Evolutionary conservation across 371 early-diverging fungal genomes (phyloP).

Genomic region (Mortierella sp.): DNA sequence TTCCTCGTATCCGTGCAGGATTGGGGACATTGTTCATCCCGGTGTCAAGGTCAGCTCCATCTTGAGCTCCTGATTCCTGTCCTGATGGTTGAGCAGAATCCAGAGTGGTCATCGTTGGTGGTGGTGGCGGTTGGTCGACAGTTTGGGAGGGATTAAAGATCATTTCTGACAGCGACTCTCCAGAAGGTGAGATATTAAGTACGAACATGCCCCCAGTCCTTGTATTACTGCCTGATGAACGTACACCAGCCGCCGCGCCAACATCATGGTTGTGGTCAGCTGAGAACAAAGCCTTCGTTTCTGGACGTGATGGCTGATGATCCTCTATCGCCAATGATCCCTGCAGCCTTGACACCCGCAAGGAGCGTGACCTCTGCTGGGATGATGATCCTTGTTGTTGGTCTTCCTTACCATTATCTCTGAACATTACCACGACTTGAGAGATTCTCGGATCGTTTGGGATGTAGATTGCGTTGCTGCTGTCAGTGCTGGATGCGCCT

Average conservation of each 20-base stretch:
- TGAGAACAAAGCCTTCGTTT: background rate
- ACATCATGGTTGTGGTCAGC: background rate
- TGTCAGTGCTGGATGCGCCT: conserved; percentile 9
- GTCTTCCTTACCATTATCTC: conserved; percentile 12
- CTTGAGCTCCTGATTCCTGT: background rate
- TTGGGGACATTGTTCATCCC: background rate
- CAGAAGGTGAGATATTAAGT: conserved; percentile 6
- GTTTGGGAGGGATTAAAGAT: conserved; percentile 17
- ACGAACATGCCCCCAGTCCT: background rate
- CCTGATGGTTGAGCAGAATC: background rate
- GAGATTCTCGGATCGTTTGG: conserved; percentile 24
- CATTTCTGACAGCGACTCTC: conserved; percentile 38
- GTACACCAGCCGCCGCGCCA: background rate
- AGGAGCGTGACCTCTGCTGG: background rate
- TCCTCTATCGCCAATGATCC: background rate
- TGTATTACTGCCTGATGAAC: background rate
- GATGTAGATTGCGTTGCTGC: conserved; percentile 12
- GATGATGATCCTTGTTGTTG: background rate
- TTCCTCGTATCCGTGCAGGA: conserved; percentile 2
- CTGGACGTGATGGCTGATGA: background rate
- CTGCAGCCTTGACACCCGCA: background rate
- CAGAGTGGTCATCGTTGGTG: background rate
- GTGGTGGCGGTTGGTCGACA: background rate
- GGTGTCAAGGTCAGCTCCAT: background rate
- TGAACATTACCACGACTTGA: conserved; percentile 36